phyloP scores from a whole-genome alignment of 495 filamentous ascomycete genomes.

The Podospora tetraspora region DNA sequence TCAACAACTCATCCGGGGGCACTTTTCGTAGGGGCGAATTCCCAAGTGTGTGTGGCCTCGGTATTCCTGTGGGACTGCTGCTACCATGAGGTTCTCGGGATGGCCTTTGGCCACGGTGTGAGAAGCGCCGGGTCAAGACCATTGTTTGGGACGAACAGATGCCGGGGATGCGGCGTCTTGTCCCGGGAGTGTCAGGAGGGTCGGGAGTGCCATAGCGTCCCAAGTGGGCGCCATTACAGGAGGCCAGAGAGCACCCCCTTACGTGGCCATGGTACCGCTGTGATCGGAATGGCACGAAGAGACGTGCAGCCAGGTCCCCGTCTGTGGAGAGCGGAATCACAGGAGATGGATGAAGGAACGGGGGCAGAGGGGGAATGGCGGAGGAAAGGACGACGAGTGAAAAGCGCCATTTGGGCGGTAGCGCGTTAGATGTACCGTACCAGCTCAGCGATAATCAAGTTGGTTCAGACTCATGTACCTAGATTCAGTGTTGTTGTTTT shows the following conservation, averaged over 20 bases:
- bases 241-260: no score
- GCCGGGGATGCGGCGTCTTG: background rate
- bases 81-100: background rate
- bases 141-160: background rate
- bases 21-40: slow-evolving; percentile 50
- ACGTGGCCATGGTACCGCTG: no score
- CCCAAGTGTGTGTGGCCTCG: background rate
- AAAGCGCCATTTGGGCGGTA: background rate
- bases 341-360: background rate
- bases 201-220: no score
- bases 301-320: background rate
- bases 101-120: background rate
- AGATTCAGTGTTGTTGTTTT: background rate
- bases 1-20: slow-evolving; percentile 66
- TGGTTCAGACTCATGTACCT: background rate
- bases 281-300: no score
- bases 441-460: background rate
- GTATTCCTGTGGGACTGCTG: background rate
- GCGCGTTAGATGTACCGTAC: background rate
- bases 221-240: no score
- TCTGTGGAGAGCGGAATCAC: background rate
- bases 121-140: background rate
- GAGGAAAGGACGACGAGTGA: background rate
- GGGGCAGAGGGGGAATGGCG: background rate
- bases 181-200: no score